Evolutionary conservation across 192 early-diverging fungal genomes (phyloP), one percentile per base, ranked within the genome.

Genomic region (Glomus cerebriforme): DNA sequence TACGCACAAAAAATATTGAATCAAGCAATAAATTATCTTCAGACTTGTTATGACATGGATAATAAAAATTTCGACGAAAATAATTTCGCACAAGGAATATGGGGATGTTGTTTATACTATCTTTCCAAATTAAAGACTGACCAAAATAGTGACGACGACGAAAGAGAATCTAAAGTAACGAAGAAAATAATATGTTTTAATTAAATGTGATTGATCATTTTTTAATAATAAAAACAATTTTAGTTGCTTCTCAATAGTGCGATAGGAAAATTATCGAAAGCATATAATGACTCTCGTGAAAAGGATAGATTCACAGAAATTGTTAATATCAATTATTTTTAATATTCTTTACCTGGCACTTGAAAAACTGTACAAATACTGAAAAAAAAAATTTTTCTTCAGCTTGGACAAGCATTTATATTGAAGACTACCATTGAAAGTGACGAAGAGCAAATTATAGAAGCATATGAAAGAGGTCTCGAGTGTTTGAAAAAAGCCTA

Each of bases 381-480:
- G 7, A 63, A 10, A n/a, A 19, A 63, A 10, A n/a, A 19, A 19
- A 39, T 66, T 80, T n/a, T 7, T 10, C 24, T 37, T 9, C 49
- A 85, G 84, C 74, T 85, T 66, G 84, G 84, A 17, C 82, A 85
- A 76, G 82, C 81, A 26, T 85, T 80, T 73, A 70, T 85, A 35
- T 81, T 85, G 80, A 79, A 81, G 69, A 73, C 81, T 32, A 79
- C 66, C 43, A 54, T 87, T 39, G 80, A 82, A 37, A 81, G 77
- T 15, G 88, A 91, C 45, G 90, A 91, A 24, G 88, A 91, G 22
- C 49, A 78, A 58, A 84, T 84, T 10, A 82, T 91, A 37, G 78
- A 80, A n/a, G 83, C 86, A 3, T 88, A 83, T 73, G 88, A 90
- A 39, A 54, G 78, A 13, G 90, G 87, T 7, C 82, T 81, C 8